Evolutionary conservation across 768 basidiomycete species (phyloP).

Genomic region (Leccinellum luteum): DNA sequence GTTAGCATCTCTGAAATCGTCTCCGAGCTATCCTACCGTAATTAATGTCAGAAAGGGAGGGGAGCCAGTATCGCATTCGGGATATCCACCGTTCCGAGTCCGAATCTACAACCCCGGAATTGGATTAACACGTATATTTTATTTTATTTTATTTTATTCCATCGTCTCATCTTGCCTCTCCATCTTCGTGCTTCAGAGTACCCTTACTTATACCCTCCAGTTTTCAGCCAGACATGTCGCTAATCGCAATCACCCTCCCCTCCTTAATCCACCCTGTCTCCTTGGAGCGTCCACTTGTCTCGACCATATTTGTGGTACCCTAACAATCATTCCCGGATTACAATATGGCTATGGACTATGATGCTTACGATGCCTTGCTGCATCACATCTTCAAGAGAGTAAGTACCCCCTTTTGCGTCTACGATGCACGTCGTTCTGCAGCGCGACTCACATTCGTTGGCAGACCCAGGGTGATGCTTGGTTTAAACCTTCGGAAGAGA

Average conservation of each 20-base stretch:
- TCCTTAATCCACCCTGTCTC: not conserved
- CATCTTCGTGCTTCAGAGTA: not conserved
- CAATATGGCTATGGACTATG: conserved; percentile 49
- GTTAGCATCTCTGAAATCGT: conserved; percentile 4
- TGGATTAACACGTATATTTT: not conserved
- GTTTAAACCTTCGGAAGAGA: conserved; percentile 85
- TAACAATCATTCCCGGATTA: not conserved
- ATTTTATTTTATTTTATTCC: not conserved
- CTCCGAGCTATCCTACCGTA: conserved; percentile 13
- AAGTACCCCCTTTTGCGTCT: conserved; percentile 18
- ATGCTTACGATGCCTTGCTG: conserved; percentile 74
- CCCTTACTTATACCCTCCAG: conserved; percentile 23
- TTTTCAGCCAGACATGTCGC: not conserved
- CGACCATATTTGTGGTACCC: not conserved
- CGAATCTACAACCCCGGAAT: conserved; percentile 2
- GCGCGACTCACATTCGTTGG: not conserved
- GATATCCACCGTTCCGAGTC: conserved; percentile 1
- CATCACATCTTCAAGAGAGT: conserved; percentile 80
- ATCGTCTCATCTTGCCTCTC: not conserved
- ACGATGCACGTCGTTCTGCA: not conserved
- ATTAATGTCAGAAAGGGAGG: conserved; percentile 19
- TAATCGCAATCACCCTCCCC: not conserved
- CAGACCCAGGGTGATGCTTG: conserved; percentile 82
- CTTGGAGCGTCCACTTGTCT: not conserved
- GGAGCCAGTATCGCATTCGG: conserved; percentile 4